phyloP scores from a whole-genome alignment of 352 stramenopile species.

The Pythium guiyangense region DNA sequence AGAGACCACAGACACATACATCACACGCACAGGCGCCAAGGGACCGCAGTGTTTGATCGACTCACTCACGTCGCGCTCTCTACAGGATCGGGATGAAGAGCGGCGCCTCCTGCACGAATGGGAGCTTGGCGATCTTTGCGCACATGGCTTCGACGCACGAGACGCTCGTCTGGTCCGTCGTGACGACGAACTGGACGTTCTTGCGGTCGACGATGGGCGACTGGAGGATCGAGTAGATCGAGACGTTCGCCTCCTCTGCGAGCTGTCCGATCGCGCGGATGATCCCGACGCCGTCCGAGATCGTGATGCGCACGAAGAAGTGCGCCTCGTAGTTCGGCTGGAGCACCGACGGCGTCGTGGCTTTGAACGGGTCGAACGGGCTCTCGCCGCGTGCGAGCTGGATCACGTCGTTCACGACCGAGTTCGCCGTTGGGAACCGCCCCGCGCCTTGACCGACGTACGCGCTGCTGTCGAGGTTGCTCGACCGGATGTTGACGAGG shows the following conservation, averaged over 20 bases:
- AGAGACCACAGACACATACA: background rate
- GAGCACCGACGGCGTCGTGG: conserved; percentile 45
- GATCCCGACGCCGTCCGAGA: conserved; percentile 92
- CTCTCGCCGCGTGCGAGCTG: too few species aligned
- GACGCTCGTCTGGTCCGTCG: conserved; percentile 90
- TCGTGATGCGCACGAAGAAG: conserved; percentile 95
- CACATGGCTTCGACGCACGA: conserved; percentile 88
- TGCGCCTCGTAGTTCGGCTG: conserved; percentile 90
- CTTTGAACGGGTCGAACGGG: conserved; percentile 85
- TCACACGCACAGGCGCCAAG: background rate
- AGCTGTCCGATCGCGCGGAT: conserved; percentile 93
- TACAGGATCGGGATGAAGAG: conserved; percentile 75
- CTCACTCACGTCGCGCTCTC: conserved; percentile 9
- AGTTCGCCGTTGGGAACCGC: conserved; percentile 95
- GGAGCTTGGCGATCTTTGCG: conserved; percentile 83
- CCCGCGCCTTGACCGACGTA: conserved; percentile 93
- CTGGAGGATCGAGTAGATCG: conserved; percentile 97
- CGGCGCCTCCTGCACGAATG: conserved; percentile 82
- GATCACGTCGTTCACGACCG: conserved; percentile 95
- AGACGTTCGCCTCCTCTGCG: conserved; percentile 93
- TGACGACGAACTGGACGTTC: conserved; percentile 95
- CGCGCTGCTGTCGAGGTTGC: conserved; percentile 88
- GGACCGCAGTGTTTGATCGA: too few species aligned
- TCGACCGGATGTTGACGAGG: conserved; percentile 86
- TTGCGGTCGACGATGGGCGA: conserved; percentile 91